Percentiles rank a stretch among this genome's conserved stretches.
phyloP scores from a whole-genome alignment of 1,284 basidiomycete genomes.

The Cutaneotrichosporon curvatum region DNA sequence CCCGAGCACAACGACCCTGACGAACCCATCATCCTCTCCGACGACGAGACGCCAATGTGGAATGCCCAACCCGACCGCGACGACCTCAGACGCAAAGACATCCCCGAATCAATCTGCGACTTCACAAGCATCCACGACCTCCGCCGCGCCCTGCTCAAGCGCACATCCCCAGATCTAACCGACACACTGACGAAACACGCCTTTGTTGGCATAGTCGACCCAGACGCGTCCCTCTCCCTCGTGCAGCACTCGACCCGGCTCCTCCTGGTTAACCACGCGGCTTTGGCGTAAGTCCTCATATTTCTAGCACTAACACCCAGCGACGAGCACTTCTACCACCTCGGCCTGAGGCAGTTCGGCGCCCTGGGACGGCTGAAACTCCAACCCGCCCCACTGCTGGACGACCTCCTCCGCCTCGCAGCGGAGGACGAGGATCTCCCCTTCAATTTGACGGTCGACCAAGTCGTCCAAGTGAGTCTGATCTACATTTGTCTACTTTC shows the following conservation, averaged over 20 bases:
- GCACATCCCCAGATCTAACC: conserved; percentile 59
- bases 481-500: too few species aligned
- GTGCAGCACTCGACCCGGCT: conserved; percentile 84
- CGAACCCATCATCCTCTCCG: conserved; percentile 6
- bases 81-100: conserved; percentile 46
- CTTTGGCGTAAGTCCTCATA: conserved; percentile 58
- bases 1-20: conserved; percentile 21
- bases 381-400: conserved; percentile 70
- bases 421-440: conserved; percentile 59
- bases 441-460: conserved; percentile 38
- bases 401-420: conserved; percentile 66
- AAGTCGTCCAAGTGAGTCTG: conserved; percentile 62
- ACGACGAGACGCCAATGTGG: conserved; percentile 22
- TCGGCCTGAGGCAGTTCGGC: conserved; percentile 87
- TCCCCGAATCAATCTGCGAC: conserved; percentile 70
- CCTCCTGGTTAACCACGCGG: conserved; percentile 79
- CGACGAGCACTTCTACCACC: conserved; percentile 92
- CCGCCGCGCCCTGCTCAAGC: conserved; percentile 56
- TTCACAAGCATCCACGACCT: conserved; percentile 71
- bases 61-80: conserved; percentile 20
- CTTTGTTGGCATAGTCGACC: conserved; percentile 88
- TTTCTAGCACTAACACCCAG: conserved; percentile 47
- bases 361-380: conserved; percentile 67
- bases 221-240: conserved; percentile 64
- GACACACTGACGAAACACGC: conserved; percentile 81